phyloP scores from a whole-genome alignment of 192 early-diverging fungal genomes.

The Funneliformis mosseae region DNA sequence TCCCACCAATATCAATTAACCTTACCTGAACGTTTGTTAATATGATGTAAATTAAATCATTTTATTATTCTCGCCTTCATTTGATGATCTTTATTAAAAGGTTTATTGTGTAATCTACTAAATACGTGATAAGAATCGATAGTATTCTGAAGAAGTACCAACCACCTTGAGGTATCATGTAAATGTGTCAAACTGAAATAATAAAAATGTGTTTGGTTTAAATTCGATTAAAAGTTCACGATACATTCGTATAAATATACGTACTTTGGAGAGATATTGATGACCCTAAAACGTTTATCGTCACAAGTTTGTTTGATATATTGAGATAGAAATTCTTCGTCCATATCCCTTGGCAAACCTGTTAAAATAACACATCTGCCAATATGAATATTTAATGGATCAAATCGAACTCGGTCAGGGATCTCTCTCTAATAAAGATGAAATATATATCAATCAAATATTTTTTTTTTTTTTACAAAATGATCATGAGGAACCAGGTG shows the following conservation, averaged over 20 bases:
- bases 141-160: not conserved
- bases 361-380: not conserved
- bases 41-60: not conserved
- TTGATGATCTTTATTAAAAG: not conserved
- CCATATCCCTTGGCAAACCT: not conserved
- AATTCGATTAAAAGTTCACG: not conserved
- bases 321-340: not conserved
- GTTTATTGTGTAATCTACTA: not conserved
- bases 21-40: no score
- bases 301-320: not conserved
- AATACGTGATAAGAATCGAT: not conserved
- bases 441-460: not conserved
- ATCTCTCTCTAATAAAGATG: not conserved
- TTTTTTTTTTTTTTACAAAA: not conserved
- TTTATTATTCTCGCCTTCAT: not conserved
- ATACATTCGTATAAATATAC: not conserved
- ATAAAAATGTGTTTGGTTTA: not conserved
- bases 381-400: not conserved
- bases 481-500: not conserved
- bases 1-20: conserved; percentile 15
- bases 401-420: not conserved
- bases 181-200: not conserved
- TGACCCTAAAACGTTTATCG: not conserved
- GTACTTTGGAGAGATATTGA: not conserved
- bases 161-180: not conserved